Evolutionary conservation across 2,329 filamentous ascomycete species (phyloP).

Genomic region (Ophiosphaerella narmari): DNA sequence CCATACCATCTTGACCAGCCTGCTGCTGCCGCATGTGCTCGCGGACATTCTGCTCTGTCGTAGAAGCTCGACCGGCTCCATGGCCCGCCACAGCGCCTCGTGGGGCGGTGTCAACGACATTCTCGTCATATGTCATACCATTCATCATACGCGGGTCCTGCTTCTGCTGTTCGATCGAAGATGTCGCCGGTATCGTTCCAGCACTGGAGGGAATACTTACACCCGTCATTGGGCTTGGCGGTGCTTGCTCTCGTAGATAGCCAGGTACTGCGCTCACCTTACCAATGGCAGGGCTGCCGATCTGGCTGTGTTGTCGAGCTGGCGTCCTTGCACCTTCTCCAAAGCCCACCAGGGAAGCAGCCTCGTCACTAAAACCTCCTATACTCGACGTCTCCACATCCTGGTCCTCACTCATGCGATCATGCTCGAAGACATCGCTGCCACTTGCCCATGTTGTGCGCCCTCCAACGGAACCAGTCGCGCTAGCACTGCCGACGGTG

Average conservation of each 20-base stretch:
- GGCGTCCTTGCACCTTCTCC: slow-evolving; percentile 79
- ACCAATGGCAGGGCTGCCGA: slow-evolving; percentile 75
- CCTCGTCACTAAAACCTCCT: slow-evolving; percentile 84
- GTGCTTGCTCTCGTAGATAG: slow-evolving; percentile 39
- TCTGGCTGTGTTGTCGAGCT: slow-evolving; percentile 64
- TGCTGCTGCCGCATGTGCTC: slow-evolving; percentile 51
- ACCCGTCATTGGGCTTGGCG: slow-evolving; percentile 39
- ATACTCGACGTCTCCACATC: slow-evolving; percentile 65
- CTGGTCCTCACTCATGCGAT: slow-evolving; percentile 71
- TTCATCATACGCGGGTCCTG: slow-evolving; percentile 52
- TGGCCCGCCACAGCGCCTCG: slow-evolving; percentile 34
- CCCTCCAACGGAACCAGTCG: slow-evolving; percentile 76
- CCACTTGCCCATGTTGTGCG: slow-evolving; percentile 71
- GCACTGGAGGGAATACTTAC: slow-evolving; percentile 32
- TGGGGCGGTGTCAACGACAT: slow-evolving; percentile 47
- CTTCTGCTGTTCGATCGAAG: slow-evolving; percentile 41
- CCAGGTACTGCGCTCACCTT: slow-evolving; percentile 44
- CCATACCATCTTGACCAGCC: slow-evolving; percentile 29
- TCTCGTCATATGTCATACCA: slow-evolving; percentile 52
- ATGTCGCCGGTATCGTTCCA: slow-evolving; percentile 35
- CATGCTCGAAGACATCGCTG: slow-evolving; percentile 65
- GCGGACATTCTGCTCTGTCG: slow-evolving; percentile 68
- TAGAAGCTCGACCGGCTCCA: slow-evolving; percentile 51
- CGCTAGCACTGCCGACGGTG: slow-evolving; percentile 89
- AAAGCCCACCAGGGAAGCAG: slow-evolving; percentile 84